Conservation (phyloP, 1,284 basidiomycete species). For the Xanthoconium separans region DNA sequence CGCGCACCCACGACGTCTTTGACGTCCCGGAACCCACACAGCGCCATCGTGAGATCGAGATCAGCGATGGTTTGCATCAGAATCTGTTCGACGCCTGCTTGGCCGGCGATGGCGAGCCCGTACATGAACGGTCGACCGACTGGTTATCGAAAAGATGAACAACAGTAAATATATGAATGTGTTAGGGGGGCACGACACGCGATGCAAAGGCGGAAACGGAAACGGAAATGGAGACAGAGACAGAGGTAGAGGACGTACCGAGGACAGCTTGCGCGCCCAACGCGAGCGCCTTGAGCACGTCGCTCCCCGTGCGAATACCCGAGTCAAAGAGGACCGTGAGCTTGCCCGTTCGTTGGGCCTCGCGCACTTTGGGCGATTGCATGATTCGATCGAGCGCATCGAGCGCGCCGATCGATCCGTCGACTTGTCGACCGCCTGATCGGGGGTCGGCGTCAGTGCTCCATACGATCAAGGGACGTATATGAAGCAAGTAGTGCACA, state of each 20-base stretch:
- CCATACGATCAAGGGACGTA: no score
- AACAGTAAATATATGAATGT: no score
- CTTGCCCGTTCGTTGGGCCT: constrained; percentile 55
- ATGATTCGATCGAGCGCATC: constrained; percentile 46
- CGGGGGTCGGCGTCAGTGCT: neutral
- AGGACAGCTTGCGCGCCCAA: constrained; percentile 66
- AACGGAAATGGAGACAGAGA: no score
- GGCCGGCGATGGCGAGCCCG: constrained; percentile 52
- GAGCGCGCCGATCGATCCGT: constrained; percentile 74
- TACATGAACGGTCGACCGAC: constrained; percentile 52
- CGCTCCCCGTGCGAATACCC: constrained; percentile 72
- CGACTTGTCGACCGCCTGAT: constrained; percentile 75
- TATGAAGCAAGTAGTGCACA: constrained; percentile 5
- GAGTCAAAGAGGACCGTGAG: constrained; percentile 79
- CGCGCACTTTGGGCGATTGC: constrained; percentile 53
- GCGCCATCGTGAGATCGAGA: constrained; percentile 51
- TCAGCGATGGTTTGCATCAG: constrained; percentile 53
- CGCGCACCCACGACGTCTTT: constrained; percentile 38
- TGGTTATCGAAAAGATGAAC: no score
- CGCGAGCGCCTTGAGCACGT: constrained; percentile 76
- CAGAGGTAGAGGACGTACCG: constrained; percentile 37
- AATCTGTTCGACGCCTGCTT: constrained; percentile 54
- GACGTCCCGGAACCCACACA: constrained; percentile 41
- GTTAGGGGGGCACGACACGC: no score
- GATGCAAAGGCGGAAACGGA: no score